Conservation (phyloP, 2,329 filamentous ascomycete genomes). For the Botrytis sinoallii region DNA sequence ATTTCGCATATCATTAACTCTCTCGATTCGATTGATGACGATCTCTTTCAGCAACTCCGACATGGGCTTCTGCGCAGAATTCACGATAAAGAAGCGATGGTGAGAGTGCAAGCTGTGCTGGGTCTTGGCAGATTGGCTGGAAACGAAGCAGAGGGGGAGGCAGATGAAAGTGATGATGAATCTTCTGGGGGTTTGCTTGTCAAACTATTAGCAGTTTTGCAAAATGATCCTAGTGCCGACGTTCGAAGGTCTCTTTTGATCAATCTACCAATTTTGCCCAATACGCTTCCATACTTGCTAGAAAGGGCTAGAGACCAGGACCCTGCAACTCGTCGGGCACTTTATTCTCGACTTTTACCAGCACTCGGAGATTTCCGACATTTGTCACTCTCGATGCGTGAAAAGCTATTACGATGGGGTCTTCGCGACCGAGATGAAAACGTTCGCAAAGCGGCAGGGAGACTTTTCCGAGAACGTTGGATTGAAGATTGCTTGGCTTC, state of each 20-base stretch:
- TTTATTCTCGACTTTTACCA: constrained; percentile 85
- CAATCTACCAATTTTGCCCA: constrained; percentile 82
- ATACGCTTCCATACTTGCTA: constrained; percentile 80
- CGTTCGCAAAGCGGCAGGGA: constrained; percentile 85
- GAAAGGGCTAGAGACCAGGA: constrained; percentile 91
- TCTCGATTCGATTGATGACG: constrained; percentile 86
- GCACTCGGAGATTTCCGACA: constrained; percentile 92
- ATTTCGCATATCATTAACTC: constrained; percentile 90
- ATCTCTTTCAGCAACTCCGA: constrained; percentile 79
- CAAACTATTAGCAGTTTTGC: constrained; percentile 82
- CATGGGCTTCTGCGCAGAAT: constrained; percentile 79
- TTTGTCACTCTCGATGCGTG: constrained; percentile 86
- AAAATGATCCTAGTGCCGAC: constrained; percentile 92
- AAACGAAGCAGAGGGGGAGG: constrained; percentile 69
- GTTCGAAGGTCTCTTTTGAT: constrained; percentile 84
- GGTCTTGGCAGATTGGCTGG: constrained; percentile 83
- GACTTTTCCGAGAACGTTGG: constrained; percentile 93
- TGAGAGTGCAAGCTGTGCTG: constrained; percentile 87
- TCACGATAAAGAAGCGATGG: constrained; percentile 89
- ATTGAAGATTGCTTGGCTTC: constrained; percentile 87
- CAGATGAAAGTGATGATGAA: constrained; percentile 68
- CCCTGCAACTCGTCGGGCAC: constrained; percentile 73
- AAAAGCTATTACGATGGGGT: constrained; percentile 94
- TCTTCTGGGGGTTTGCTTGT: constrained; percentile 68
- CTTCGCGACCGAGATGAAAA: constrained; percentile 90